These are phyloP conservation scores for Chytriomyces sp. DNA, from an alignment of 192 early-diverging fungal genomes.

Conservation along the genomic window DNA sequence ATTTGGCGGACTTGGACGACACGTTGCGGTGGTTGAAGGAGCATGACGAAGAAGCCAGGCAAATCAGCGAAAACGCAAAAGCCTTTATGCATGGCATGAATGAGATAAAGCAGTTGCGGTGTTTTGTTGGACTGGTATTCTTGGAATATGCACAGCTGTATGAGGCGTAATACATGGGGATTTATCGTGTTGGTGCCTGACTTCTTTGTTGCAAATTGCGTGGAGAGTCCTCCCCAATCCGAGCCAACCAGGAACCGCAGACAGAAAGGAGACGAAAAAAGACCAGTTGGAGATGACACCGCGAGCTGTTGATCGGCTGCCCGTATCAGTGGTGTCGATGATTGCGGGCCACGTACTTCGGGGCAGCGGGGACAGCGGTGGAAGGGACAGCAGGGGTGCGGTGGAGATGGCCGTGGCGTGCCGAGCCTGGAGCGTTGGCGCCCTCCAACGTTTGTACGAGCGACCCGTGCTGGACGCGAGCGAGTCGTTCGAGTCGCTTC, in stretches of 20 bases:
- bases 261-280: no score
- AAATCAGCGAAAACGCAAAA: constrained; percentile 6
- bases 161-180: no score
- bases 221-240: no score
- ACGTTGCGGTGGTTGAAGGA: neutral
- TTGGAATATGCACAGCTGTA: constrained; percentile 19
- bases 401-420: constrained; percentile 24
- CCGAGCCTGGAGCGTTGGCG: constrained; percentile 40
- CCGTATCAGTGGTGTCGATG: neutral
- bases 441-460: constrained; percentile 45
- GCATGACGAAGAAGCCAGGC: constrained; percentile 10
- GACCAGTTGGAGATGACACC: no score
- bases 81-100: neutral
- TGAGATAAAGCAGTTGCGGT: neutral
- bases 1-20: constrained; percentile 26
- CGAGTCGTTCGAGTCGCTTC: neutral
- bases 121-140: neutral
- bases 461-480: neutral
- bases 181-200: no score
- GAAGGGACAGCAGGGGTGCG: neutral
- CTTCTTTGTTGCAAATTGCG: no score
- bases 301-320: neutral
- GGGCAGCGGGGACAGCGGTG: no score
- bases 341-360: constrained; percentile 5
- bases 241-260: no score